phyloP scores from a whole-genome alignment of 306 rosid genomes.

The Inga laurina region DNA sequence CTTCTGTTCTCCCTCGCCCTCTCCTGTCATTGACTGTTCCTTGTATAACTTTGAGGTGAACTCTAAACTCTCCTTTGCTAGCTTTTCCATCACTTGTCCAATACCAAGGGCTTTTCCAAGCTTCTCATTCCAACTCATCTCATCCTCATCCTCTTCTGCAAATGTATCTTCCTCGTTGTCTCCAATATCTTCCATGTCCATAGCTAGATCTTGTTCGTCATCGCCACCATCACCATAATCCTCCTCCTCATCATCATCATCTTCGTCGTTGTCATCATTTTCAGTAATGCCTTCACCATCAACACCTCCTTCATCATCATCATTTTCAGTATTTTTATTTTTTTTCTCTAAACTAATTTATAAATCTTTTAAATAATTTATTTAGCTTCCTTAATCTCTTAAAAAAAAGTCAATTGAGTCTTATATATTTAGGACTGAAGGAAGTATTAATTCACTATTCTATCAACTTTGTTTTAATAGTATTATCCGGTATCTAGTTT shows the following conservation, averaged over 20 bases:
- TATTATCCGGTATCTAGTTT: no score
- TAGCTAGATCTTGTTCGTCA: slow-evolving; percentile 36
- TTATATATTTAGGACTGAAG: no score
- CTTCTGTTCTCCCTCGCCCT: slow-evolving; percentile 26
- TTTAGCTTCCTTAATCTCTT: no score
- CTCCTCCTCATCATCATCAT: slow-evolving; percentile 22
- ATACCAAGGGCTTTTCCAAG: slow-evolving; percentile 54
- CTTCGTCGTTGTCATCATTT: not conserved
- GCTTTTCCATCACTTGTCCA: slow-evolving; percentile 73
- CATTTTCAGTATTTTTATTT: slow-evolving; percentile 12
- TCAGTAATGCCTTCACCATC: slow-evolving; percentile 18
- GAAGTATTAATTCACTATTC: no score
- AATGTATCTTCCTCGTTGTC: slow-evolving; percentile 41
- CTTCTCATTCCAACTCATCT: slow-evolving; percentile 60
- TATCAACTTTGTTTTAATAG: no score
- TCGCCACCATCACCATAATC: slow-evolving; percentile 31
- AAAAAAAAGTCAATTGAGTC: no score
- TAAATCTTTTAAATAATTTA: no score
- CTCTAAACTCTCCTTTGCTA: slow-evolving; percentile 46
- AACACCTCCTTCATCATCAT: slow-evolving; percentile 37
- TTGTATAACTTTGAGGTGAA: slow-evolving; percentile 26
- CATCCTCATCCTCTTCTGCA: slow-evolving; percentile 40
- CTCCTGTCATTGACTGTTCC: slow-evolving; percentile 38
- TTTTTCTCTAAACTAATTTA: no score
- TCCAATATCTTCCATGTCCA: slow-evolving; percentile 51